phyloP scores from a whole-genome alignment of 805 yeast species.

The Candida easanensis region DNA sequence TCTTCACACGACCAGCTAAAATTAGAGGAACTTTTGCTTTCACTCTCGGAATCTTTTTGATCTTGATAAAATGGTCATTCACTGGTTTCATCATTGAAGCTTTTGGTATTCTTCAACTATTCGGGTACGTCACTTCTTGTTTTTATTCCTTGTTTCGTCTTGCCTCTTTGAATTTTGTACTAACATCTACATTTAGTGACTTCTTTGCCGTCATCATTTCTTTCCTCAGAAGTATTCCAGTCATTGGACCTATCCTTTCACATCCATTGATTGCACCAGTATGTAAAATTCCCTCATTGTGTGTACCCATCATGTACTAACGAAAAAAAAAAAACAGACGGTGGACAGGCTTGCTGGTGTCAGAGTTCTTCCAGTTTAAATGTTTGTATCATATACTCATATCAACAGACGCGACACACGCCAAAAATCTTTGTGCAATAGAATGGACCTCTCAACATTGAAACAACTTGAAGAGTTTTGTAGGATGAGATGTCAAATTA shows the following conservation, averaged over 20 bases:
- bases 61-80: constrained; percentile 73
- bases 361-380: constrained; percentile 62
- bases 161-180: constrained; percentile 2
- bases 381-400: no score
- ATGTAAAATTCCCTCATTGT: constrained; percentile 6
- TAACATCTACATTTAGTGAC: constrained; percentile 43
- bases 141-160: neutral
- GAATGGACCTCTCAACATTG: no score
- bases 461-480: no score
- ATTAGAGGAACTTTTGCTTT: constrained; percentile 85
- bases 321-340: constrained; percentile 39
- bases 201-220: constrained; percentile 86
- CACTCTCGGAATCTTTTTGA: constrained; percentile 68
- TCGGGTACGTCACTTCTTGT: constrained; percentile 39
- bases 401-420: no score
- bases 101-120: constrained; percentile 84
- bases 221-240: constrained; percentile 82
- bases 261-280: constrained; percentile 81
- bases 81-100: constrained; percentile 82
- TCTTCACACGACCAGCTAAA: constrained; percentile 85
- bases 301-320: neutral
- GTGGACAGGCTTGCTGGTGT: constrained; percentile 56
- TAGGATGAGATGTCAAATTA: no score
- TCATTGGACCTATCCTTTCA: constrained; percentile 80
- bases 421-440: no score